A percentile compares a stretch with the other conserved stretches of the same genome.
phyloP scores from a whole-genome alignment of 2,329 filamentous ascomycete species.

The Periconia sp. region DNA sequence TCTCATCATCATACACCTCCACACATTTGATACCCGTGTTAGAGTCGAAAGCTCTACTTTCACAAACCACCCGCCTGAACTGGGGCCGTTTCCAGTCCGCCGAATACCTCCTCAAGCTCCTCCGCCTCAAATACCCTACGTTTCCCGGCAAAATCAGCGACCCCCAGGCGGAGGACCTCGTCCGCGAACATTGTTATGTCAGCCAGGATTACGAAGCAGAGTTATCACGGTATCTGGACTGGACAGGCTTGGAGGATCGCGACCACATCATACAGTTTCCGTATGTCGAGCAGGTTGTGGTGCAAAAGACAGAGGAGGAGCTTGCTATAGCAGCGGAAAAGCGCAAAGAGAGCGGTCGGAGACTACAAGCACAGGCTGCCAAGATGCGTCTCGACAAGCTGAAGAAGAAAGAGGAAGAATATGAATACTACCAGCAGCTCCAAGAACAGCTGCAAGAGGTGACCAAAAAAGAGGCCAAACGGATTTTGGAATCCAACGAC shows the following conservation, averaged over 20 bases:
- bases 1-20: conserved; percentile 89
- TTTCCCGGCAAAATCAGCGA: conserved; percentile 85
- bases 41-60: conserved; percentile 79
- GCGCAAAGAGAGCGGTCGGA: conserved; percentile 88
- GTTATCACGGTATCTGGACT: conserved; percentile 76
- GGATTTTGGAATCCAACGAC: conserved; percentile 85
- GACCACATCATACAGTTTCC: conserved; percentile 91
- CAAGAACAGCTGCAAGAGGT: conserved; percentile 68
- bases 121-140: conserved; percentile 86
- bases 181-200: conserved; percentile 87
- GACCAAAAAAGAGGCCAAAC: conserved; percentile 87
- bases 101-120: conserved; percentile 87
- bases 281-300: conserved; percentile 84
- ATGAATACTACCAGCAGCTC: conserved; percentile 89
- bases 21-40: conserved; percentile 95
- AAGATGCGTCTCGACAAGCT: conserved; percentile 97
- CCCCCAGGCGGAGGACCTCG: conserved; percentile 83
- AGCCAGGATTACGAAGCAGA: conserved; percentile 82
- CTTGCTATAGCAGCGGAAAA: conserved; percentile 86
- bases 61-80: conserved; percentile 84
- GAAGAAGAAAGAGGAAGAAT: conserved; percentile 91
- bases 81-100: conserved; percentile 92
- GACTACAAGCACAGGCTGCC: conserved; percentile 91
- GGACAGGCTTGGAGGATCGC: conserved; percentile 87
- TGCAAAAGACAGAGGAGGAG: conserved; percentile 94